Conservation (phyloP, 2,329 filamentous ascomycete genomes). For the Pseudogymnoascus sp. region DNA sequence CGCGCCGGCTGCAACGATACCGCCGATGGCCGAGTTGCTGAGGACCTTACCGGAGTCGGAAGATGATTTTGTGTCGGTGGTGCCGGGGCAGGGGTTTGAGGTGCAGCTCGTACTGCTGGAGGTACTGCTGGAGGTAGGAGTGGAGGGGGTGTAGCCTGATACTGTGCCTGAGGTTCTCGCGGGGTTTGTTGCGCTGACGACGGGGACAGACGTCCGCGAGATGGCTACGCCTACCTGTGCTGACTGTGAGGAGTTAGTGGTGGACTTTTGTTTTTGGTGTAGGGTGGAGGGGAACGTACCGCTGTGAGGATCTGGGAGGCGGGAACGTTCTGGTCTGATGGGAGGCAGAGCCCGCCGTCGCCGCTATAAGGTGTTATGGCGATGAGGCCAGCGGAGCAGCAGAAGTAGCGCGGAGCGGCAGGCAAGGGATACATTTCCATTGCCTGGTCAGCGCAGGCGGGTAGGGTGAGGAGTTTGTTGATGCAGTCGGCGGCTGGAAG, state of each 20-base stretch:
- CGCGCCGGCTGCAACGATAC: background rate
- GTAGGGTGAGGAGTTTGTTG: background rate
- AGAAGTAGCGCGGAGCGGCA: background rate
- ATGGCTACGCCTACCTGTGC: background rate
- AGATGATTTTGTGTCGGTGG: background rate
- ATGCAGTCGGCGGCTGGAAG: background rate
- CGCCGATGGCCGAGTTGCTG: background rate
- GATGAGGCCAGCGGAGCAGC: background rate
- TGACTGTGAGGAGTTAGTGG: background rate
- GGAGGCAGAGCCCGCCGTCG: background rate
- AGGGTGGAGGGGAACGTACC: background rate
- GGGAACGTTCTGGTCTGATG: background rate
- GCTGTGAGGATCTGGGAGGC: background rate
- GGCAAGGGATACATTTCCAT: conserved; percentile 3
- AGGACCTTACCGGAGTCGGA: background rate
- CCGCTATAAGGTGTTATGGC: background rate
- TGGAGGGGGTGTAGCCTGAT: background rate
- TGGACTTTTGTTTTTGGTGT: background rate
- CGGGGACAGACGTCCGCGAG: background rate
- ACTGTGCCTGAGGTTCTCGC: background rate
- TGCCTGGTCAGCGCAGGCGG: background rate
- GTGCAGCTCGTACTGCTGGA: background rate
- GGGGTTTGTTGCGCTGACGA: background rate
- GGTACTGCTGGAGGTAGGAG: background rate
- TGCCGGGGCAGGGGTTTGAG: background rate